These are phyloP conservation scores for Vickermania ingenoplastis DNA, from an alignment of 208 protist species.

Conservation along the genomic window DNA sequence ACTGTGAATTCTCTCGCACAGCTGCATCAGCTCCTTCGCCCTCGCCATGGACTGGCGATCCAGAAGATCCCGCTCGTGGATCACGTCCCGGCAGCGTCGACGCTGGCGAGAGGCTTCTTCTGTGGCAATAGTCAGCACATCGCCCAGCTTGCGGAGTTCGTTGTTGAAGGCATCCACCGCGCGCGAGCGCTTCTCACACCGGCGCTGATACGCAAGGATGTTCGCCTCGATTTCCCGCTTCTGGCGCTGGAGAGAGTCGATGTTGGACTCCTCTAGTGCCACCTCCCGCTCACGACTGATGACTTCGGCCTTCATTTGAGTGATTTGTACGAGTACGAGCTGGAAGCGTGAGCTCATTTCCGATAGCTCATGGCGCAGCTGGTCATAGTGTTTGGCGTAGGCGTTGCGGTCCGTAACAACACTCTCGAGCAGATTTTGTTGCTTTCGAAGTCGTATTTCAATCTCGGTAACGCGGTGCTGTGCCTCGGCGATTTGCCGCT, in stretches of 20 bases:
- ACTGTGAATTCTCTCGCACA: conserved; percentile 97
- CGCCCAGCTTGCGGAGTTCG: conserved; percentile 88
- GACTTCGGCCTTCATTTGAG: conserved; percentile 91
- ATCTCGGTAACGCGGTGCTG: conserved; percentile 70
- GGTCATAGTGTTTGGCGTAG: conserved; percentile 93
- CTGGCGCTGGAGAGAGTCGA: conserved; percentile 38
- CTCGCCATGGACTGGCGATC: conserved; percentile 90
- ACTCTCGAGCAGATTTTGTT: conserved; percentile 84
- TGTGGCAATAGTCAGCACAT: conserved; percentile 89
- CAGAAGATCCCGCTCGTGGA: conserved; percentile 93
- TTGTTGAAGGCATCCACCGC: conserved; percentile 29
- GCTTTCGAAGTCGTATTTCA: conserved; percentile 44
- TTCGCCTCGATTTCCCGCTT: conserved; percentile 37
- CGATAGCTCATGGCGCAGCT: conserved; percentile 90
- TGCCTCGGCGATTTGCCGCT: conserved; percentile 73
- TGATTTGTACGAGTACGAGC: conserved; percentile 91
- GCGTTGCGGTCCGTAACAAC: conserved; percentile 93
- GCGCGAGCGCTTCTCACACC: conserved; percentile 23
- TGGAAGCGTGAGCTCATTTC: conserved; percentile 93
- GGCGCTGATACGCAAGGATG: conserved; percentile 28
- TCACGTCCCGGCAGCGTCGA: conserved; percentile 87
- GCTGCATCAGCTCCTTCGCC: conserved; percentile 88
- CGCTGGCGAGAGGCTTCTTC: conserved; percentile 79
- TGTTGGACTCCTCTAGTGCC: conserved; percentile 22
- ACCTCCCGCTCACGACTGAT: conserved; percentile 53